Percentiles rank a stretch among this genome's conserved stretches.
Evolutionary conservation across 805 yeast species (phyloP).

Genomic region (Lachancea kluyveri): DNA sequence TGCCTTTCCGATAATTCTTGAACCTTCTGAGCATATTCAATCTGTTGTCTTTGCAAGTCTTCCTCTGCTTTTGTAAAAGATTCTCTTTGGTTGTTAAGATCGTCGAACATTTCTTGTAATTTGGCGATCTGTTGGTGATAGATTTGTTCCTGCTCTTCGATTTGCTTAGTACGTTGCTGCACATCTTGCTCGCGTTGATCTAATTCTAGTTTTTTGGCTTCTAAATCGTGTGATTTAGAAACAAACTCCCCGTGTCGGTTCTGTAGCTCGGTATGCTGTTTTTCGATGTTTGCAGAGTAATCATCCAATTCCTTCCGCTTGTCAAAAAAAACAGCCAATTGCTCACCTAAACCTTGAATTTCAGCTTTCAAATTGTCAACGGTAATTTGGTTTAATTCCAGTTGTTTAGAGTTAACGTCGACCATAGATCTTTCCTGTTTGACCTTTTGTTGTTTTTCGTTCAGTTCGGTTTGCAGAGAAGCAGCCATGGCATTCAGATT

Average conservation of each 20-base stretch:
- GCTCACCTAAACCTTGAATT: slow-evolving; percentile 30
- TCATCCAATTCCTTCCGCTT: slow-evolving; percentile 33
- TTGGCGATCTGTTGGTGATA: slow-evolving; percentile 34
- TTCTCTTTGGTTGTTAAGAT: slow-evolving; percentile 32
- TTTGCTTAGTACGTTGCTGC: slow-evolving; percentile 28
- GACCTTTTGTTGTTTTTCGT: slow-evolving; percentile 45
- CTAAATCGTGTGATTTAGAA: slow-evolving; percentile 5
- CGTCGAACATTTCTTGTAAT: slow-evolving; percentile 31
- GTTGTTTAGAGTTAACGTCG: slow-evolving; percentile 64
- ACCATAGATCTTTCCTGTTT: slow-evolving; percentile 57
- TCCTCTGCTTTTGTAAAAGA: slow-evolving; percentile 35
- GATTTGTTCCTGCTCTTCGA: slow-evolving; percentile 31
- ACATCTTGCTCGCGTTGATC: slow-evolving; percentile 31
- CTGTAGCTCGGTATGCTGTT: slow-evolving; percentile 32
- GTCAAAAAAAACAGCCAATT: slow-evolving; percentile 20
- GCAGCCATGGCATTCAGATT: slow-evolving; percentile 59
- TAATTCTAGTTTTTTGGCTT: too few species aligned
- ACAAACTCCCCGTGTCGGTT: slow-evolving; percentile 17
- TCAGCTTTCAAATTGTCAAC: slow-evolving; percentile 39
- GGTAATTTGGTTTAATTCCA: slow-evolving; percentile 54
- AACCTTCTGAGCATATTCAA: slow-evolving; percentile 33
- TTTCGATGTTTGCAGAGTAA: slow-evolving; percentile 34
- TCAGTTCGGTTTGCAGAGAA: slow-evolving; percentile 51
- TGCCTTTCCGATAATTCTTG: slow-evolving; percentile 36
- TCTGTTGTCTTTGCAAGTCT: slow-evolving; percentile 34